Conservation (phyloP, 768 basidiomycete genomes). For the Hysterangium stoloniferum region DNA sequence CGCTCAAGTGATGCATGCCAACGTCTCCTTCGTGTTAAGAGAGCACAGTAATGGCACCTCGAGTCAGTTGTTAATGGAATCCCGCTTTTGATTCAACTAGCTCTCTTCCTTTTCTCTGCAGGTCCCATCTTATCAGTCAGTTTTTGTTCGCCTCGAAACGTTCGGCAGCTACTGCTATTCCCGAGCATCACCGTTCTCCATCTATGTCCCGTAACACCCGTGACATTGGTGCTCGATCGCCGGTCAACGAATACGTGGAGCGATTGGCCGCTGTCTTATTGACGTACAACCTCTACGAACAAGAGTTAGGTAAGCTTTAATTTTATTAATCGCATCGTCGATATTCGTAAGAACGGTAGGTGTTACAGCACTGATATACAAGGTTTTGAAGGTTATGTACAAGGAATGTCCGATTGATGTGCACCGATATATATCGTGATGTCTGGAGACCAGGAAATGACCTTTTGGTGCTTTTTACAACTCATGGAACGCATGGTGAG, state of each 20-base stretch:
- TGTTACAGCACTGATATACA: conserved; percentile 15
- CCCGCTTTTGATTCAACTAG: too few relatives aligned
- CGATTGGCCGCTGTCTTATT: conserved; percentile 78
- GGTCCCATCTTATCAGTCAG: too few relatives aligned
- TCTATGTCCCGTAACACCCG: conserved; percentile 66
- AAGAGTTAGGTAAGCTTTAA: conserved; percentile 76
- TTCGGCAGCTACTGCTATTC: too few relatives aligned
- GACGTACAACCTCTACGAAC: conserved; percentile 88
- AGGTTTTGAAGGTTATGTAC: conserved; percentile 73
- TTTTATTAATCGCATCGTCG: too few relatives aligned
- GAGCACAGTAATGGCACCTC: too few relatives aligned
- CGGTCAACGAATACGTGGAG: conserved; percentile 87
- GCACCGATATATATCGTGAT: conserved; percentile 90
- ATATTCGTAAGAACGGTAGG: too few relatives aligned
- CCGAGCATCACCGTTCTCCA: conserved; percentile 49
- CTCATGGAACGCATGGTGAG: conserved; percentile 93
- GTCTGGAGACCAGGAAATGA: conserved; percentile 80
- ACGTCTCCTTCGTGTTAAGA: too few relatives aligned
- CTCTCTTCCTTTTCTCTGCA: too few relatives aligned
- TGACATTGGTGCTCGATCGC: conserved; percentile 81
- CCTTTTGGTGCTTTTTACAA: conserved; percentile 94
- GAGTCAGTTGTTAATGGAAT: too few relatives aligned
- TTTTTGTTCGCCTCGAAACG: too few relatives aligned
- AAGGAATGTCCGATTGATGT: conserved; percentile 97
- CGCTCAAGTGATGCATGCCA: too few relatives aligned